These are phyloP conservation scores for Claviceps monticola DNA, from an alignment of 2,329 filamentous ascomycete genomes.

Conservation along the genomic window DNA sequence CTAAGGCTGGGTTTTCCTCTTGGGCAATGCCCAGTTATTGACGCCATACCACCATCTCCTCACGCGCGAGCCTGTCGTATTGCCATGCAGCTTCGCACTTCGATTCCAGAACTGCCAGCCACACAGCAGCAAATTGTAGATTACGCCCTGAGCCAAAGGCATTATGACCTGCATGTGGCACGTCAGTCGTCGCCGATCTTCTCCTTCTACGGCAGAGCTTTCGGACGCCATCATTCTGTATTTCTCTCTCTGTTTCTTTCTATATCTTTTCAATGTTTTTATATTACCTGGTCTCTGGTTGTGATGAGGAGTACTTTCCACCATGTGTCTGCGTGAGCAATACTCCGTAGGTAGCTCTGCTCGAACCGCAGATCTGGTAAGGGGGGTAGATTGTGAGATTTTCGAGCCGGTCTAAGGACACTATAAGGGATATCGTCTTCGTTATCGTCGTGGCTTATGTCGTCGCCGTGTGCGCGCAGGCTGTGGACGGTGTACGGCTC, in stretches of 20 bases:
- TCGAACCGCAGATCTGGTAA: constrained; percentile 91
- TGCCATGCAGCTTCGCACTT: constrained; percentile 62
- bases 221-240: neutral
- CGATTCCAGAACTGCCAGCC: constrained; percentile 90
- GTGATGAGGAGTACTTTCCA: constrained; percentile 76
- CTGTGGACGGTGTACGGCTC: constrained; percentile 15
- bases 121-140: constrained; percentile 74
- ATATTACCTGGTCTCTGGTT: constrained; percentile 64
- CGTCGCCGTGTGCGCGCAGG: constrained; percentile 10
- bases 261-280: neutral
- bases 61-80: constrained; percentile 59
- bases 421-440: constrained; percentile 60
- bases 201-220: neutral
- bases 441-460: constrained; percentile 32
- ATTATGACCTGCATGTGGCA: constrained; percentile 51
- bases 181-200: neutral
- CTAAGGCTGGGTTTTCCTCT: constrained; percentile 23
- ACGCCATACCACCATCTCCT: constrained; percentile 91
- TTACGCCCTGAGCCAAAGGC: constrained; percentile 71
- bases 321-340: constrained; percentile 66
- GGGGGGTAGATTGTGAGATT: constrained; percentile 36
- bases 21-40: constrained; percentile 74
- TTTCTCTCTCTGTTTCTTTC: neutral
- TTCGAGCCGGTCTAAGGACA: constrained; percentile 41
- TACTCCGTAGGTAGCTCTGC: constrained; percentile 91